Conservation (phyloP, 176 grass and related monocot species). For the Poa pratensis region DNA sequence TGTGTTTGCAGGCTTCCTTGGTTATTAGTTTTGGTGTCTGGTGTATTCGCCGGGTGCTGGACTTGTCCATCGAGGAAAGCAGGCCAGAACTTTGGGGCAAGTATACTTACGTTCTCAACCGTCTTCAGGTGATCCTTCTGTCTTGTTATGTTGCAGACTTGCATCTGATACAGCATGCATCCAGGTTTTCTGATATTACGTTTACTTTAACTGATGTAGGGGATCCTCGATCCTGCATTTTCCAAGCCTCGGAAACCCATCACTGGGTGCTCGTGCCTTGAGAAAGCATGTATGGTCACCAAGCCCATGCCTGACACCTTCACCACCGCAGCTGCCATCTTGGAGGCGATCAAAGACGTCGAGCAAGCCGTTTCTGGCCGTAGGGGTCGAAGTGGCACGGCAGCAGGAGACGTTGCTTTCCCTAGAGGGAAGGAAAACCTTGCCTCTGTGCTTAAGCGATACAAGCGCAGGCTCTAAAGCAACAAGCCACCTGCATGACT, state of each 20-base stretch:
- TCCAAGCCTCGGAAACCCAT: conserved; percentile 45
- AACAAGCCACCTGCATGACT: conserved; percentile 35
- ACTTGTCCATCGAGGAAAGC: conserved; percentile 67
- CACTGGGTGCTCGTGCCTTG: conserved; percentile 38
- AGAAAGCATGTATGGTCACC: not conserved
- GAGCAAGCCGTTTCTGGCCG: conserved; percentile 55
- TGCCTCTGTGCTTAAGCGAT: conserved; percentile 70
- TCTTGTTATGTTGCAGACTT: not conserved
- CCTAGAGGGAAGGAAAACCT: conserved; percentile 74
- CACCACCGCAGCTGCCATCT: conserved; percentile 47
- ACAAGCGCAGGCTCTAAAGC: conserved; percentile 58
- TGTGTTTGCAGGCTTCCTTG: conserved; percentile 65
- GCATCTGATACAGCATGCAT: not conserved
- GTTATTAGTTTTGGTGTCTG: conserved; percentile 82
- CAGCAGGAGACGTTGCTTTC: conserved; percentile 68
- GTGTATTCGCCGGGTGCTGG: conserved; percentile 68
- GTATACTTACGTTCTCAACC: conserved; percentile 87
- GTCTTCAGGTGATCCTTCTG: conserved; percentile 67
- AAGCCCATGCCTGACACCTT: conserved; percentile 39
- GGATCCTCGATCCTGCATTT: conserved; percentile 55
- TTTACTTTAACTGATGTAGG: conserved; percentile 47
- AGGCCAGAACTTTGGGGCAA: conserved; percentile 94
- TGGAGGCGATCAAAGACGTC: conserved; percentile 59
- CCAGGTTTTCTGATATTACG: conserved; percentile 24
- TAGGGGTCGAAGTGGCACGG: conserved; percentile 63